Evolutionary conservation across 305 asterid species (phyloP), one percentile per base, ranked within the genome.

Genomic region (Coffea humblotiana): DNA sequence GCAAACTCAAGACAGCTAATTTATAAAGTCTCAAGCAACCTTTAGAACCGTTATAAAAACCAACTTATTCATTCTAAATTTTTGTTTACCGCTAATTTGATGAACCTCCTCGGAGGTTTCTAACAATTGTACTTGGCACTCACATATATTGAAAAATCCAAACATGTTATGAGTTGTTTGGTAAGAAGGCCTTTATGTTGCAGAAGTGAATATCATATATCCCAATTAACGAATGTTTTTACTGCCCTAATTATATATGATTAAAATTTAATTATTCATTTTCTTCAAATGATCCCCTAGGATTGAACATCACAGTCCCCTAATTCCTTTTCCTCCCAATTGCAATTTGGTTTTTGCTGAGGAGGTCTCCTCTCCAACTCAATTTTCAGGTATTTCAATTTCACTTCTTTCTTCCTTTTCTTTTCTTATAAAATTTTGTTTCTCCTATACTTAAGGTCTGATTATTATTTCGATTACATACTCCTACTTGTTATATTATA

Each of bases 341-440:
- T 29, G 4, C 76, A 72, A 51, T 25, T 27, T 72, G 5, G 47
- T 48, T 73, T 73, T 0, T 54, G 35, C 68, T 72, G 8, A 49
- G 63, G n/a, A 56, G 29, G 66, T 60, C 66, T 61, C 48, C 16
- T 9, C n/a, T 35, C 66, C 58, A 58, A 16, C 43, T 75, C 79
- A 15, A 61, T n/a, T 75, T 29, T 75, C 45, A 75, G 79, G 79
- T 75, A 60, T n/a, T 61, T 7, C 3, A 19, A 56, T 8, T 72
- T n/a, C 19, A 6, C 19, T 58, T 4, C 9, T 18, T 56, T 16
- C 21, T 8, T 32, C 13, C 4, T 54, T 32, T 11, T 71, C 29
- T 10, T 16, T 45, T 71, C 18, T 49, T 67, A 23, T 21, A 71
- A 40, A 16, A 29, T 15, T 29, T 29, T 37, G 43, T 37, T 37